Evolutionary conservation across 192 early-diverging fungal genomes (phyloP), one percentile per base, ranked within the genome.

Genomic region (Funneliformis mosseae): DNA sequence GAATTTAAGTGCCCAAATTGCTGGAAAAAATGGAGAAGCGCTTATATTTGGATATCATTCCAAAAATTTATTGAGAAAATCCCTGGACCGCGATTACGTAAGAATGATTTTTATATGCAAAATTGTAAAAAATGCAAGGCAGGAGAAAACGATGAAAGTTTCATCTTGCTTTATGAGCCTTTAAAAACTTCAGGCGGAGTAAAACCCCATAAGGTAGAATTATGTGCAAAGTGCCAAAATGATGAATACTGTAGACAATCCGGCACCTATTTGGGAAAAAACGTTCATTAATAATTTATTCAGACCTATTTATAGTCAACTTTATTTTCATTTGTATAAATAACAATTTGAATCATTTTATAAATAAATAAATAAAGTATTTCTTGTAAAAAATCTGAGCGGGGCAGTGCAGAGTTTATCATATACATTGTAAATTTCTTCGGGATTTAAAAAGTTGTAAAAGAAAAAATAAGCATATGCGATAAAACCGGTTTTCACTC

Each of bases 21-120:
- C 23, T 5, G 14, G 25, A 77, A 64, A 18, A 23, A 16, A 43
- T 77, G 76, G 76, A 39, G 7, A 39, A 77, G 76, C 41, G 76
- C 76, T 77, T 66, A 77, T 43, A 77, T 61, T 77, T 77, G 76
- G 76, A 64, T 77, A 77, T 77, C 76, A 42, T 61, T 77, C n/a
- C 28, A 45, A 77, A 64, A 77, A n/a, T 77, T 66, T 77, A 77
- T 77, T 18, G 25, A 42, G 4, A n/a, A 39, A 77, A 42, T 33
- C 25, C 27, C 23, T 16, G 60, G 39, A 45, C 8, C 16, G 4
- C 10, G 27, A 27, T 77, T 77, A 11, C 25, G n/a, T 16, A 3
- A 12, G 23, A 46, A 18, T 27, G 76, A 77, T 43, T 77, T 25
- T 77, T 62, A 1, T 18, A 45, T 66, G 42, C 60, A 77, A 42